phyloP scores from a whole-genome alignment of 2,329 filamentous ascomycete genomes.

The Diaporthe citri region DNA sequence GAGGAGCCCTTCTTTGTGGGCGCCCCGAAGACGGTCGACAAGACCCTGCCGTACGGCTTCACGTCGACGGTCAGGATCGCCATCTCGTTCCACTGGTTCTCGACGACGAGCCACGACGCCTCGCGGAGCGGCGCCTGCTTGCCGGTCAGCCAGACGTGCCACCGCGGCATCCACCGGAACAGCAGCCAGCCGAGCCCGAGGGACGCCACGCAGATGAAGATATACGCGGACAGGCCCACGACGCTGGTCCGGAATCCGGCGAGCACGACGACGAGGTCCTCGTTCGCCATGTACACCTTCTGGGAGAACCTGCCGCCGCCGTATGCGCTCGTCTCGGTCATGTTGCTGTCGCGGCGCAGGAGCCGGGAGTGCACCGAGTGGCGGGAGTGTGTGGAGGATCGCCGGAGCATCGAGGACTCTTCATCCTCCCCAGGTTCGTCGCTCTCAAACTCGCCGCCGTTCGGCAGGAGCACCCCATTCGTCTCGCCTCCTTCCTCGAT shows the following conservation, averaged over 20 bases:
- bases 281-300: constrained; percentile 92
- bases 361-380: constrained; percentile 73
- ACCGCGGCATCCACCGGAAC: constrained; percentile 89
- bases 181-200: constrained; percentile 85
- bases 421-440: constrained; percentile 55
- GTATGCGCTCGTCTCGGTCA: constrained; percentile 75
- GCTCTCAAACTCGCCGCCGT: constrained; percentile 57
- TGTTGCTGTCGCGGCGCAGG: constrained; percentile 73
- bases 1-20: constrained; percentile 65
- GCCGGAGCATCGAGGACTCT: constrained; percentile 64
- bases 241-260: constrained; percentile 88
- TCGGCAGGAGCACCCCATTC: constrained; percentile 41
- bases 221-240: constrained; percentile 77
- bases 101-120: constrained; percentile 92
- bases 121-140: constrained; percentile 75
- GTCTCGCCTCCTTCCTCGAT: constrained; percentile 4
- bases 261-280: constrained; percentile 94
- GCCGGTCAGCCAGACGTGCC: constrained; percentile 84
- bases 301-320: constrained; percentile 78
- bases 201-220: constrained; percentile 77
- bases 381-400: constrained; percentile 72
- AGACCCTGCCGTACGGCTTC: constrained; percentile 64
- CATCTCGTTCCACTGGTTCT: constrained; percentile 97
- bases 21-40: constrained; percentile 76
- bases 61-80: constrained; percentile 76